These are phyloP conservation scores for Zymoseptoria pseudotritici DNA, from an alignment of 2,329 filamentous ascomycete genomes.

Conservation along the genomic window DNA sequence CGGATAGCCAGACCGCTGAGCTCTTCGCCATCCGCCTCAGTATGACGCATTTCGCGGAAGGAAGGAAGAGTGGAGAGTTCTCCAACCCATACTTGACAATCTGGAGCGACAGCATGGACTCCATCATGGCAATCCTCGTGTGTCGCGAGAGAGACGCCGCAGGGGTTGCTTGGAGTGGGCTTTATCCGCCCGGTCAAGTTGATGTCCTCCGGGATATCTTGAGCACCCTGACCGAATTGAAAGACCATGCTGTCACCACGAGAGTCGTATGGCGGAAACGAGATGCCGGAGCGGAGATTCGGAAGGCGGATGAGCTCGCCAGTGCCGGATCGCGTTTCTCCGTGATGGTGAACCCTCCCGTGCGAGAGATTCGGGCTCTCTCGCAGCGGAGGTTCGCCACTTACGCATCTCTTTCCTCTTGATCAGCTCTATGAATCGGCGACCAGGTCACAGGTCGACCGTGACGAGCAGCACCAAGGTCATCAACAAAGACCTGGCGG, in stretches of 20 bases:
- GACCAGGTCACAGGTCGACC: background rate
- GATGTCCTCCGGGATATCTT: background rate
- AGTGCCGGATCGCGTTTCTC: background rate
- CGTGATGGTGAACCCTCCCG: too few species aligned
- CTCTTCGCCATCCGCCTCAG: too few species aligned
- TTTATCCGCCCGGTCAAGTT: background rate
- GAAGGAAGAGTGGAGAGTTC: background rate
- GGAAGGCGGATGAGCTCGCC: background rate
- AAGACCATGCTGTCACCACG: background rate
- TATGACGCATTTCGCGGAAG: too few species aligned
- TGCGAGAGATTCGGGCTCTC: background rate
- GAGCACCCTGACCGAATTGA: too few species aligned
- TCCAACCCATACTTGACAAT: background rate
- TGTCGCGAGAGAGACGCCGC: too few species aligned
- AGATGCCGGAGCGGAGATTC: background rate
- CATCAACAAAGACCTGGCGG: background rate
- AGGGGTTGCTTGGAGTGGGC: background rate
- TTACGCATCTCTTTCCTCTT: background rate
- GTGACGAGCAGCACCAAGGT: background rate
- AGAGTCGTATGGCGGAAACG: background rate
- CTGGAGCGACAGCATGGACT: background rate
- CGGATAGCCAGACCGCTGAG: too few species aligned
- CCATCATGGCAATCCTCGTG: background rate
- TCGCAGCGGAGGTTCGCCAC: background rate
- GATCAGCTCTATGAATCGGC: background rate